A percentile compares a stretch with the other conserved stretches of the same genome.
Evolutionary conservation across 192 early-diverging fungal species (phyloP).

Genomic region (Umbelopsis sp.): DNA sequence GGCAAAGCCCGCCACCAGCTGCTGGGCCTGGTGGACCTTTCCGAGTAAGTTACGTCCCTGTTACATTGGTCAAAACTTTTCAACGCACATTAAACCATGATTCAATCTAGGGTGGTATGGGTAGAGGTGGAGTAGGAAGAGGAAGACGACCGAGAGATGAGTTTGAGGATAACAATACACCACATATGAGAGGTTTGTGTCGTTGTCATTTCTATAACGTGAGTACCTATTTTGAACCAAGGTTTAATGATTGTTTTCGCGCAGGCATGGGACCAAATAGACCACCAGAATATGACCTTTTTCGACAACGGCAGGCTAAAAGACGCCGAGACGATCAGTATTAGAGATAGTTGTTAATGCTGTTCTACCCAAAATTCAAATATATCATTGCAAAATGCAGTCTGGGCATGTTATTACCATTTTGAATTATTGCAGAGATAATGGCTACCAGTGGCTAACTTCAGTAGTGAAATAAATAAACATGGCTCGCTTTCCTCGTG

Average conservation of each 20-base stretch:
- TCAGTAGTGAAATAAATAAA: too few relatives aligned
- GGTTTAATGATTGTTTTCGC: neutral
- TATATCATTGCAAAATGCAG: neutral
- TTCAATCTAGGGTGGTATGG: constrained; percentile 22
- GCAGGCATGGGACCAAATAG: constrained; percentile 53
- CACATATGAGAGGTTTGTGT: constrained; percentile 22
- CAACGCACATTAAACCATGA: neutral
- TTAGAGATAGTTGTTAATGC: neutral
- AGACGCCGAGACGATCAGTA: constrained; percentile 41
- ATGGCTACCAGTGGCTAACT: too few relatives aligned
- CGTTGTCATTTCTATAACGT: neutral
- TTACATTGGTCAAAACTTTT: neutral
- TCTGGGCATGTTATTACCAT: too few relatives aligned
- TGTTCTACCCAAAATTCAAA: neutral
- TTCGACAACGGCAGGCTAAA: constrained; percentile 49
- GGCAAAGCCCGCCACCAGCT: constrained; percentile 29
- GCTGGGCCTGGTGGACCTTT: neutral
- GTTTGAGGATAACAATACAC: constrained; percentile 45
- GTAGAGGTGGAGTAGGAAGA: constrained; percentile 19
- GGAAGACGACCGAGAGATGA: constrained; percentile 46
- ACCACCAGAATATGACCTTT: constrained; percentile 59
- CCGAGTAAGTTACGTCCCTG: neutral
- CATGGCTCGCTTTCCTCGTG: too few relatives aligned
- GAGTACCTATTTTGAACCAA: neutral
- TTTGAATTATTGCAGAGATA: too few relatives aligned